Conservation (phyloP, 805 yeast species). For the Phaffomyces thermotolerans region DNA sequence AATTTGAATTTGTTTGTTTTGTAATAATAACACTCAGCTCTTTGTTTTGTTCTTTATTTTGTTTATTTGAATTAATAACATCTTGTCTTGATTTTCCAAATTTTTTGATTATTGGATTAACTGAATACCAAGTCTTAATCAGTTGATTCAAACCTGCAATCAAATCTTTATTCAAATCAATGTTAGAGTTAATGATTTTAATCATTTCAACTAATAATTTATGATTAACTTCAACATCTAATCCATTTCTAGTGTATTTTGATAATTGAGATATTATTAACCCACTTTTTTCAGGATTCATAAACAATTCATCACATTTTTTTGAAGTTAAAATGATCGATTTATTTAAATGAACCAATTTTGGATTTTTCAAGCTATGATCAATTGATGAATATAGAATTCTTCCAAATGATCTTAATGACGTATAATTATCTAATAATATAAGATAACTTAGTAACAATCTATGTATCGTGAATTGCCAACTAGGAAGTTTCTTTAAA, state of each 20-base stretch:
- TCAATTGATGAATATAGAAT: conserved; percentile 32
- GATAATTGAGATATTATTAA: conserved; percentile 36
- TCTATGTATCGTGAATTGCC: conserved; percentile 39
- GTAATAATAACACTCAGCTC: conserved; percentile 4
- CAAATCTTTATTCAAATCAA: conserved; percentile 7
- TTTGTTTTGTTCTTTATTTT: conserved; percentile 6
- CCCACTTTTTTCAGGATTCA: conserved; percentile 35
- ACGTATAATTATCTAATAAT: conserved; percentile 36
- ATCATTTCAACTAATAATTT: conserved; percentile 29
- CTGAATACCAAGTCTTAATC: conserved; percentile 15
- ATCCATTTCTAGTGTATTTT: conserved; percentile 32
- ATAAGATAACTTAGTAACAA: conserved; percentile 32
- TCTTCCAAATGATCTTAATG: conserved; percentile 35
- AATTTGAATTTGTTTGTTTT: background rate
- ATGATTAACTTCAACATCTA: conserved; percentile 26
- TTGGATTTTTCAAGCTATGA: conserved; percentile 33
- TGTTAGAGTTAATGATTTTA: conserved; percentile 6
- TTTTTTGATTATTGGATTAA: conserved; percentile 5
- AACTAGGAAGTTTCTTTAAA: conserved; percentile 28
- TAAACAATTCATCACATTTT: conserved; percentile 31
- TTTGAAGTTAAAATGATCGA: conserved; percentile 14
- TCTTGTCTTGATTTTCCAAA: conserved; percentile 15
- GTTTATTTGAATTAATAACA: conserved; percentile 3
- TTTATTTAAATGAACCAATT: conserved; percentile 23
- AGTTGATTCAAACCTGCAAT: conserved; percentile 7